Evolutionary conservation across 306 rosid species (phyloP).

Genomic region (Fagus crenata): DNA sequence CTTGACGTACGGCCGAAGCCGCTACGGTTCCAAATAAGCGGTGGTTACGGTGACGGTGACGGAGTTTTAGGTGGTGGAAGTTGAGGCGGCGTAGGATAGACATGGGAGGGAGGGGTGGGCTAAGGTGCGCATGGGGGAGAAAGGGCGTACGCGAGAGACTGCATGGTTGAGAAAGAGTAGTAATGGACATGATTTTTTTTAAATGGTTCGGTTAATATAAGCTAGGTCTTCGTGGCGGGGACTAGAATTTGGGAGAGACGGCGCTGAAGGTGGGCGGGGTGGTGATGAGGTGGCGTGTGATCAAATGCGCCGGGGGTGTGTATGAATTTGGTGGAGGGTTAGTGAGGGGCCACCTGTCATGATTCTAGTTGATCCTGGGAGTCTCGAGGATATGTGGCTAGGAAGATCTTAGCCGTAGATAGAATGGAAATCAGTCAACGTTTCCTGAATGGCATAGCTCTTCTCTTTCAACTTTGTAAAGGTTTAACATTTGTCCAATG

Average conservation of each 20-base stretch:
- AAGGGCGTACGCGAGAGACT: constrained; percentile 31
- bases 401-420: neutral
- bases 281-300: constrained; percentile 26
- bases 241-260: constrained; percentile 18
- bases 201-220: neutral
- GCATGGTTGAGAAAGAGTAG: constrained; percentile 18
- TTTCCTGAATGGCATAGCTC: too few relatives aligned
- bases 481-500: too few relatives aligned
- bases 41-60: constrained; percentile 25
- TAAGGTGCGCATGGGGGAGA: constrained; percentile 62
- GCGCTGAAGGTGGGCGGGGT: constrained; percentile 32
- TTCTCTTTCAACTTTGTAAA: too few relatives aligned
- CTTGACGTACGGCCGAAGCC: constrained; percentile 70
- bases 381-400: constrained; percentile 11
- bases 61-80: constrained; percentile 29
- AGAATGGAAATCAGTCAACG: too few relatives aligned
- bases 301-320: constrained; percentile 27
- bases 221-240: constrained; percentile 15
- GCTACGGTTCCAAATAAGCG: constrained; percentile 44
- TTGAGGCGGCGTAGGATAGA: constrained; percentile 72
- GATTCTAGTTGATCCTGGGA: constrained; percentile 6
- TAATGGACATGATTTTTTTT: constrained; percentile 41
- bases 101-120: constrained; percentile 62
- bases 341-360: constrained; percentile 53
- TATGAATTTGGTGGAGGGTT: constrained; percentile 16